Percentiles rank a stretch among this genome's conserved stretches.
These are phyloP conservation scores for Apiotrichum domesticum DNA, from an alignment of 1,284 basidiomycete genomes.

Conservation along the genomic window DNA sequence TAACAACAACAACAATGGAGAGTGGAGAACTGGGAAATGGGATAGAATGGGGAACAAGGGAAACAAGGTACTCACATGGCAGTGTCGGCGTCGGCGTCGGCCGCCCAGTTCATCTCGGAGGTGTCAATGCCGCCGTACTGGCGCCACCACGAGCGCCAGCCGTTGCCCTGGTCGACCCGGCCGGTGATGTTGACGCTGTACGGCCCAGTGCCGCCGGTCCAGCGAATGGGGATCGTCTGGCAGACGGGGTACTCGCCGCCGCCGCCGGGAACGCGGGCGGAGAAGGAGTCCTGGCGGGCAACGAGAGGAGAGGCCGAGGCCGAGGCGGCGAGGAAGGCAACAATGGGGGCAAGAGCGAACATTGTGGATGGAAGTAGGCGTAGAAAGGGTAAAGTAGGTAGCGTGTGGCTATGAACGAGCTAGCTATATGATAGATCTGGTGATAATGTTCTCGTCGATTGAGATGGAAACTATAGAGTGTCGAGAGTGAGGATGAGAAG, in stretches of 20 bases:
- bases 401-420: too few relatives aligned
- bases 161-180: not conserved
- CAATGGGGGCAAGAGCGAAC: not conserved
- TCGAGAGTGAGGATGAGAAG: not conserved
- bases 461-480: too few relatives aligned
- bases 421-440: too few relatives aligned
- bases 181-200: not conserved
- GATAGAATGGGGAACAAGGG: too few relatives aligned
- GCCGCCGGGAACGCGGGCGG: not conserved
- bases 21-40: too few relatives aligned
- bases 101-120: not conserved
- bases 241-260: not conserved
- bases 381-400: not conserved
- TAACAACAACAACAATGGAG: too few relatives aligned
- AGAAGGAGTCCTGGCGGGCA: not conserved
- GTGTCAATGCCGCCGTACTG: not conserved
- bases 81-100: not conserved
- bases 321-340: not conserved
- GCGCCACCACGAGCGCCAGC: not conserved
- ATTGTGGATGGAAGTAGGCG: not conserved
- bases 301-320: not conserved
- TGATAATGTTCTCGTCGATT: not conserved
- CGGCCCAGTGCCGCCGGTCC: not conserved
- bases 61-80: not conserved
- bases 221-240: not conserved